Evolutionary conservation across 139 green algal genomes (phyloP), one percentile per base, ranked within the genome.

Genomic region (Picochlorum sp.): DNA sequence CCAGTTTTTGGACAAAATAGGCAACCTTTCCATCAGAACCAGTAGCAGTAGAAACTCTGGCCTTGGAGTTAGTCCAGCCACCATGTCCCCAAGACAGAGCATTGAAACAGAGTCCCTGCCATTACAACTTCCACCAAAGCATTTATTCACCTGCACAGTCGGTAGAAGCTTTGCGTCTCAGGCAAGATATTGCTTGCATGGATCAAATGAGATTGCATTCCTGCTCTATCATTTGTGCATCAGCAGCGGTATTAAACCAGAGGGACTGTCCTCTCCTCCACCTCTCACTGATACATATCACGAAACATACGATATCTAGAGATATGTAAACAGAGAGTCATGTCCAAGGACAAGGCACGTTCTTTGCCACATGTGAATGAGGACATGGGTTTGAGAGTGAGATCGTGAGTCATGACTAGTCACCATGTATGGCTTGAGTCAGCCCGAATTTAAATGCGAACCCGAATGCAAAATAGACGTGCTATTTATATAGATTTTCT

Each of bases 91-190:
- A 61, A 31, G 31, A 50, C 34, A 44, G 30, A 55, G 54, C 51
- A 59, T 59, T 21, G 13, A 20, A 34, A 6, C 13, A 37, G 51
- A 59, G 8, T 9, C 34, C 34, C 8, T 77, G 34, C 75, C 72
- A 3, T 62, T 88, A 56, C 75, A 69, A 26, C 57, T 96, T 66
- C 88, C 86, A 4, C 87, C 88, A 20, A 65, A 77, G 15, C 73
- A 84, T 71, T 62, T 95, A 15, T 96, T 86, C 77, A 95, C 90
- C 0, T 94, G 85, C 70, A 91, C 89, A 4, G 88, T 94, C 2
- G 87, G 87, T 1, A 76, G 86, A 30, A 78, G 57, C 31, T 38
- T 69, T 49, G 57, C 59, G 34, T 75, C 56, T 45, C 49, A 57
- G 44, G 64, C 70, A 13, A 62, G 72, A 50, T 81, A 71, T 57